phyloP scores from a whole-genome alignment of 176 grass and related monocot species.

The Oryza glaberrima region DNA sequence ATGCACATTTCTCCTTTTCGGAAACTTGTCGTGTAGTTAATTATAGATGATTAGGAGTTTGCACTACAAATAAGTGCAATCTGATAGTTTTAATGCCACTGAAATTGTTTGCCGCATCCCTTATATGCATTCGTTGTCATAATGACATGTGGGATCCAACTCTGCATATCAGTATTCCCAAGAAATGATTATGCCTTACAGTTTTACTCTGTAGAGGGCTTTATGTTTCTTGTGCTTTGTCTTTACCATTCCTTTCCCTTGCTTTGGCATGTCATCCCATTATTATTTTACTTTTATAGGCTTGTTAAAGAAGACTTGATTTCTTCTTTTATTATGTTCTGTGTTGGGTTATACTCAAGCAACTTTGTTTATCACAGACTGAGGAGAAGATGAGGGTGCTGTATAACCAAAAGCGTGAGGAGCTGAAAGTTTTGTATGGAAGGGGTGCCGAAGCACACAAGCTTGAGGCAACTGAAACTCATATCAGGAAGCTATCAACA shows the following conservation, averaged over 20 bases:
- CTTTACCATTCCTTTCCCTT: not conserved
- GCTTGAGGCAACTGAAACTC: constrained; percentile 45
- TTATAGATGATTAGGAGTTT: not conserved
- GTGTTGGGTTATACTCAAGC: constrained; percentile 15
- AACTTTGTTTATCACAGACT: constrained; percentile 46
- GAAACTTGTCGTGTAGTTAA: not conserved
- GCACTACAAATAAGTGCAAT: not conserved
- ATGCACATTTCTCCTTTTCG: not conserved
- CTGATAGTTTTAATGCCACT: not conserved
- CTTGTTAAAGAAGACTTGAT: not conserved
- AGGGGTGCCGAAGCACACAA: constrained; percentile 59
- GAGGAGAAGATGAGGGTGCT: constrained; percentile 60
- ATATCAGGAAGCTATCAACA: constrained; percentile 56
- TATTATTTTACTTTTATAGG: not conserved
- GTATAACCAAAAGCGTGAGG: constrained; percentile 46
- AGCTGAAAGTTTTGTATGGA: constrained; percentile 21
- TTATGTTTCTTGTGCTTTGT: constrained; percentile 7
- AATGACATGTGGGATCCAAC: not conserved
- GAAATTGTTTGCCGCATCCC: not conserved
- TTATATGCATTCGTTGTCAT: not conserved
- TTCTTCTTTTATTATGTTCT: constrained; percentile 16
- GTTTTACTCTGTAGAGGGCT: not conserved
- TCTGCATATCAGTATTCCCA: not conserved
- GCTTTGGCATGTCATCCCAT: not conserved
- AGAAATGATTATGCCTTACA: constrained; percentile 4